Base-by-base conservation (phyloP, 2,329 filamentous ascomycete species). In the Xylaria sp. region DNA sequence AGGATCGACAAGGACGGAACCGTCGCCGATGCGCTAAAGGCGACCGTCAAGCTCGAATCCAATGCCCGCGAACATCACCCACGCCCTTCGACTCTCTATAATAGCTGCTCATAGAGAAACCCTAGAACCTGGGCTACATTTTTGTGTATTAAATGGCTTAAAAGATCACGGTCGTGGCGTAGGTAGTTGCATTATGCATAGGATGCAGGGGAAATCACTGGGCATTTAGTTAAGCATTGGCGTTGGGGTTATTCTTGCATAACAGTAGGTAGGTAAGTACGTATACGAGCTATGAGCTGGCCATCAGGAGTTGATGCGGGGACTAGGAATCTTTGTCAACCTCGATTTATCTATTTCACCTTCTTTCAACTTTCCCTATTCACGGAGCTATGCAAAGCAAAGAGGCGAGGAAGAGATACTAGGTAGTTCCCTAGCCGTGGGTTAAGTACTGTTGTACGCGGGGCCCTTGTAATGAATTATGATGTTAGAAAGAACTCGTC, bases 141-240 rank as follows among this genome's bases (percentile, higher is more conserved):
- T n/a, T n/a, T n/a, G n/a, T n/a, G n/a, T n/a, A n/a, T n/a, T n/a
- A n/a, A n/a, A n/a, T n/a, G n/a, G 4, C 28, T 31, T 9, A 31
- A 31, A 42, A 12, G 17, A 12, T 23, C 12, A 19, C 12, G 54
- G 49, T 31, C n/a, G n/a, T n/a, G n/a, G n/a, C n/a, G n/a, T n/a
- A n/a, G n/a, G 49, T 49, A 38, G 14, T 35, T 42, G 19, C 14
- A 5, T 15, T 23, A 42, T 47, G 19, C 14, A 5, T 15, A 33
- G 43, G n/a, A 33, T 40, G 17, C 42, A 15, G 23, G 28, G 17
- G 35, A 23, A 35, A 25, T n/a, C 17, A n/a, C n/a, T n/a, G n/a
- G n/a, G n/a, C n/a, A 25, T 35, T 61, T 12, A 38, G 12, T 23
- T 57, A 47, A 49, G 53, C 54, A 54, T 3, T 37, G 60, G 60